phyloP scores from a whole-genome alignment of 1,139 yeast species.

The Geotrichum cucujoidarum region DNA sequence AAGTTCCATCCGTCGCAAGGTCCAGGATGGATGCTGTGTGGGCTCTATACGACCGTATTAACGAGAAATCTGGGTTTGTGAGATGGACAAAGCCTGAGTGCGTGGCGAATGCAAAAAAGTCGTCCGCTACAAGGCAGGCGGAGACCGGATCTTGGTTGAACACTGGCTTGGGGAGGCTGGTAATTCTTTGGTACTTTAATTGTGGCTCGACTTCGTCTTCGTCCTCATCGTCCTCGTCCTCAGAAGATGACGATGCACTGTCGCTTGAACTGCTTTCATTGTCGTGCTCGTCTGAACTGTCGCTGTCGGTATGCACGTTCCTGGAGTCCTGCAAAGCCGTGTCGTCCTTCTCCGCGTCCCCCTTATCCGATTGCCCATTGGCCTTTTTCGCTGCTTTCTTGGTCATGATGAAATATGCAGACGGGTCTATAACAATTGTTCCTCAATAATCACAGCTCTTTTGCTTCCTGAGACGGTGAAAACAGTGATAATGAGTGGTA shows the following conservation, averaged over 20 bases:
- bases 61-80: constrained; percentile 49
- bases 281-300: not conserved
- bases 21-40: constrained; percentile 82
- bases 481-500: too few species aligned
- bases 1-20: constrained; percentile 60
- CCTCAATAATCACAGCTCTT: too few species aligned
- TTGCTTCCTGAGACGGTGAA: too few species aligned
- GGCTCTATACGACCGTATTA: constrained; percentile 69
- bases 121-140: constrained; percentile 54
- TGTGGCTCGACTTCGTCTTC: constrained; percentile 67
- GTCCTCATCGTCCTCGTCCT: constrained; percentile 39
- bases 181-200: constrained; percentile 65
- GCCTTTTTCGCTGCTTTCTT: too few species aligned
- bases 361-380: too few species aligned
- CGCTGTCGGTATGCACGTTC: too few species aligned
- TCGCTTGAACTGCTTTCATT: constrained; percentile 9
- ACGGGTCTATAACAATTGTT: too few species aligned
- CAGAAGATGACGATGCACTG: constrained; percentile 24
- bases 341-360: too few species aligned
- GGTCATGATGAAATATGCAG: too few species aligned
- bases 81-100: constrained; percentile 81
- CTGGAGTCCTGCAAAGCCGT: too few species aligned
- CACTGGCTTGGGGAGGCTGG: constrained; percentile 59
- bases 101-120: constrained; percentile 72
- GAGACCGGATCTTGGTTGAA: constrained; percentile 76